These are phyloP conservation scores for Sphaerulina musiva DNA, from an alignment of 2,329 filamentous ascomycete genomes.

Conservation along the genomic window DNA sequence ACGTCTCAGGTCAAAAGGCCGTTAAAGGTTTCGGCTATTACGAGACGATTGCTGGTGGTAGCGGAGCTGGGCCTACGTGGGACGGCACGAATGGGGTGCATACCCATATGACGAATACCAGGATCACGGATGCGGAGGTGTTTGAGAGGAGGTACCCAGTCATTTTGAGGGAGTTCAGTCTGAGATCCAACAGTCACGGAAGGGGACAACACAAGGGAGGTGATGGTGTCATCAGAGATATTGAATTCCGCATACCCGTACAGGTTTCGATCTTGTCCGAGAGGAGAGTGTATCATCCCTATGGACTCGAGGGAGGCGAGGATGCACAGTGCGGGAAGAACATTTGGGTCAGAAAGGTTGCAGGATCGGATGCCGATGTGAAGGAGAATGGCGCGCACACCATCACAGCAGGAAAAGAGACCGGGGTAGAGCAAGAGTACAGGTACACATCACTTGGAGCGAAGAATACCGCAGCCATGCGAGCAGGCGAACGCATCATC, in stretches of 20 bases:
- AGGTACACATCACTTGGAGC: slow-evolving; percentile 65
- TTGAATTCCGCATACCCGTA: slow-evolving; percentile 72
- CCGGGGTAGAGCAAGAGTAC: slow-evolving; percentile 33
- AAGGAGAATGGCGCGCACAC: slow-evolving; percentile 15
- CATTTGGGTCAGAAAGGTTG: slow-evolving; percentile 66
- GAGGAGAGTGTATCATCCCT: slow-evolving; percentile 67
- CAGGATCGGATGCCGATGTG: slow-evolving; percentile 29
- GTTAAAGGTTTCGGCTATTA: slow-evolving; percentile 80
- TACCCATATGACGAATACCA: slow-evolving; percentile 79
- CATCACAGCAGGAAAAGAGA: not conserved
- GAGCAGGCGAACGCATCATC: slow-evolving; percentile 69
- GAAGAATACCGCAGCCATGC: slow-evolving; percentile 74
- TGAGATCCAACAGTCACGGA: slow-evolving; percentile 59
- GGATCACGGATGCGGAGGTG: slow-evolving; percentile 73
- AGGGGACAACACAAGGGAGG: slow-evolving; percentile 63
- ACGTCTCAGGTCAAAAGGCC: slow-evolving; percentile 51
- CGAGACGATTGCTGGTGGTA: slow-evolving; percentile 75
- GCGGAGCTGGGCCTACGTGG: slow-evolving; percentile 66
- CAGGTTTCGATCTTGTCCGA: slow-evolving; percentile 75
- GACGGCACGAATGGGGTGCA: slow-evolving; percentile 70
- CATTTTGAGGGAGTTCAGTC: slow-evolving; percentile 61
- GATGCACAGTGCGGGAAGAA: slow-evolving; percentile 76
- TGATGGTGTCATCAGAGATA: slow-evolving; percentile 69
- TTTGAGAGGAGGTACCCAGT: slow-evolving; percentile 74
- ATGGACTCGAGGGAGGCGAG: slow-evolving; percentile 75